Base-by-base conservation (phyloP, 73 alveolate genomes). In the Symbiodinium pilosum region DNA sequence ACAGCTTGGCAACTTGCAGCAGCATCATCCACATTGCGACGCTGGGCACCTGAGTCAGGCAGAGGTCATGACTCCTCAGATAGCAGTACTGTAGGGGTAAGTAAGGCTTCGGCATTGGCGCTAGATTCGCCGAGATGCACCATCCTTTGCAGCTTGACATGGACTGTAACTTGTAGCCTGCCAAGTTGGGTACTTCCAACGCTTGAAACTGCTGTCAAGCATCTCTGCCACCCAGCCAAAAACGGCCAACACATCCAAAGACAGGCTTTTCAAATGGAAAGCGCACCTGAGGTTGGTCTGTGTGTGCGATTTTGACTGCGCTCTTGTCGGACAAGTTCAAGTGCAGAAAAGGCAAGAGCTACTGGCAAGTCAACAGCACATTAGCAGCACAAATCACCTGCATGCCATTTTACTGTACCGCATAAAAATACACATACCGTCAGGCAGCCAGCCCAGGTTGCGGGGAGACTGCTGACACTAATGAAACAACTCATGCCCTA, bases 91-190 rank as follows among this genome's bases (percentile, higher is more conserved):
- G 77, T 30, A 28, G 81, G 9, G 30, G 81, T 3, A 20, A 64
- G 81, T 36, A 73, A 36, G 85, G 85, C 85, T 36, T 36, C 85
- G 41, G 56, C 95, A 4, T 41, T 43, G 5, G 75, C 47, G 16
- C 81, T 84, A 7, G 97, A 42, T 36, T 91, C 89, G 42, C 97
- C 97, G 77, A 91, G 54, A 32, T 91, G 97, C 54, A 69, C 89
- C 97, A 83, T 59, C 97, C 97, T 91, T 32, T 9, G 69, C 40
- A n/a, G n/a, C 12, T 36, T 47, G 59, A 47, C 59, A 47, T 47
- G 59, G 59, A 14, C 59, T 47, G 59, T 14, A 47, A n/a, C n/a
- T n/a, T n/a, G n/a, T n/a, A n/a, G n/a, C n/a, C n/a, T n/a, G n/a
- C n/a, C n/a, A n/a, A n/a, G n/a, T n/a, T n/a, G n/a, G n/a, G n/a